A percentile compares a stretch with the other conserved stretches of the same genome.
These are phyloP conservation scores for Fusarium duplospermum DNA, from an alignment of 2,329 filamentous ascomycete genomes.

Conservation along the genomic window DNA sequence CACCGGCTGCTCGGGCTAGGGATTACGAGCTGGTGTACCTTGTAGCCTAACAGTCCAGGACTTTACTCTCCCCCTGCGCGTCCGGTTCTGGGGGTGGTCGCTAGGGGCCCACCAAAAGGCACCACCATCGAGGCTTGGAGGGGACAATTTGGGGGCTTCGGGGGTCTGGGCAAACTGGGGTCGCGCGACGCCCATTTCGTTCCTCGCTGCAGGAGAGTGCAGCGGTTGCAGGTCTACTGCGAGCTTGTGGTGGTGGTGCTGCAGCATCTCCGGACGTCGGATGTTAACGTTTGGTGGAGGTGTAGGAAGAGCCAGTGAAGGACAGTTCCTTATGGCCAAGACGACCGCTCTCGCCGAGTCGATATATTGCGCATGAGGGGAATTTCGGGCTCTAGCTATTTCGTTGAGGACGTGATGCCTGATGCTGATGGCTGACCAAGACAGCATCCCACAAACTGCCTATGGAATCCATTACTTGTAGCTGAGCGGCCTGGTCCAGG, in stretches of 20 bases:
- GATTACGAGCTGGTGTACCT: background rate
- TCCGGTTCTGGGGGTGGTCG: constrained; percentile 15
- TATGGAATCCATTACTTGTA: constrained; percentile 26
- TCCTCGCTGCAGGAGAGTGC: constrained; percentile 34
- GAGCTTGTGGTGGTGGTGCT: constrained; percentile 15
- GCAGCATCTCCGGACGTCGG: constrained; percentile 34
- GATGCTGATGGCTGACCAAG: constrained; percentile 9
- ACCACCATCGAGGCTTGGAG: constrained; percentile 27
- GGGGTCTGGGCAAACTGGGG: constrained; percentile 43
- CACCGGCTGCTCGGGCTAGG: constrained; percentile 7
- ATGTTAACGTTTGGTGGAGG: constrained; percentile 11
- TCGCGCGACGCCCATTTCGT: constrained; percentile 37
- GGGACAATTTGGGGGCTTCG: constrained; percentile 31
- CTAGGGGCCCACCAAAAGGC: constrained; percentile 24
- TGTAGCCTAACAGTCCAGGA: constrained; percentile 5
- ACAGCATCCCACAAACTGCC: background rate
- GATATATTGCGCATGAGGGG: constrained; percentile 1
- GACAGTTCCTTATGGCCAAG: background rate
- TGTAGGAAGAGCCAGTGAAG: constrained; percentile 1
- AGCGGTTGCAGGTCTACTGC: constrained; percentile 21
- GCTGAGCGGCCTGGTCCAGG: background rate
- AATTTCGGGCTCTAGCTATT: constrained; percentile 2
- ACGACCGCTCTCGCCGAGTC: constrained; percentile 2
- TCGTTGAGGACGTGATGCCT: background rate
- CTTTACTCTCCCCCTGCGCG: background rate